Percentiles rank a stretch among this genome's conserved stretches.
These are phyloP conservation scores for Tephrocybe sp. DNA, from an alignment of 768 basidiomycete genomes.

Conservation along the genomic window DNA sequence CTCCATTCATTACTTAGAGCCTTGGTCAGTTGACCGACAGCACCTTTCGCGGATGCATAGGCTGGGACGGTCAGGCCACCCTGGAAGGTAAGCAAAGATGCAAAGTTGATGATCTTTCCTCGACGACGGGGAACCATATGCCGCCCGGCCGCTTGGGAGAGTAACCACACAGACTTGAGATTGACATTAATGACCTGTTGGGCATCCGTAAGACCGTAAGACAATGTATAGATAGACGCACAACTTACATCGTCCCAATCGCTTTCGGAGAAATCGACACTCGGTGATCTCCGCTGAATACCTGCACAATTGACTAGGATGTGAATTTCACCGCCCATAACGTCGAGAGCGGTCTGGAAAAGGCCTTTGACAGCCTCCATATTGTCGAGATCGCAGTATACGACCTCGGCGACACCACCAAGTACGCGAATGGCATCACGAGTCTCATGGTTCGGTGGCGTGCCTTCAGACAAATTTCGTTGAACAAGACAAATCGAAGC, in stretches of 20 bases:
- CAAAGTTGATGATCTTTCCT: conserved; percentile 76
- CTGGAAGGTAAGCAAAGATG: conserved; percentile 59
- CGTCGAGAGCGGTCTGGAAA: conserved; percentile 38
- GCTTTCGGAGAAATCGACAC: conserved; percentile 58
- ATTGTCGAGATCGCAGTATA: conserved; percentile 41
- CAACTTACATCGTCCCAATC: conserved; percentile 65
- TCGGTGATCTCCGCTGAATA: conserved; percentile 55
- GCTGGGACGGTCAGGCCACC: conserved; percentile 80
- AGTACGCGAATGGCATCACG: conserved; percentile 30
- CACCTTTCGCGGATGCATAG: conserved; percentile 90
- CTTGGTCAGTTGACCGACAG: conserved; percentile 81
- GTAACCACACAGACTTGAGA: conserved; percentile 83
- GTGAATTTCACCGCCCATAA: conserved; percentile 42
- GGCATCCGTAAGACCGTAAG: conserved; percentile 8
- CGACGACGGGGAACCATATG: conserved; percentile 78
- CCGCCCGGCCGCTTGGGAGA: conserved; percentile 80
- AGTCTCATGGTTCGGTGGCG: conserved; percentile 26
- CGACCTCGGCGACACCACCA: conserved; percentile 27
- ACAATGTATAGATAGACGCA: conserved; percentile 3
- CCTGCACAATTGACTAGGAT: conserved; percentile 74
- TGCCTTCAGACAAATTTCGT: conserved; percentile 23
- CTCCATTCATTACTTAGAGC: conserved; percentile 95
- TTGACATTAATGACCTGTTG: conserved; percentile 79
- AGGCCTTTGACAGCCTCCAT: conserved; percentile 36
- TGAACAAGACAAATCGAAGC: conserved; percentile 45